Evolutionary conservation across 2,329 filamentous ascomycete species (phyloP).

Genomic region (Trichoderma atrobrunneum): DNA sequence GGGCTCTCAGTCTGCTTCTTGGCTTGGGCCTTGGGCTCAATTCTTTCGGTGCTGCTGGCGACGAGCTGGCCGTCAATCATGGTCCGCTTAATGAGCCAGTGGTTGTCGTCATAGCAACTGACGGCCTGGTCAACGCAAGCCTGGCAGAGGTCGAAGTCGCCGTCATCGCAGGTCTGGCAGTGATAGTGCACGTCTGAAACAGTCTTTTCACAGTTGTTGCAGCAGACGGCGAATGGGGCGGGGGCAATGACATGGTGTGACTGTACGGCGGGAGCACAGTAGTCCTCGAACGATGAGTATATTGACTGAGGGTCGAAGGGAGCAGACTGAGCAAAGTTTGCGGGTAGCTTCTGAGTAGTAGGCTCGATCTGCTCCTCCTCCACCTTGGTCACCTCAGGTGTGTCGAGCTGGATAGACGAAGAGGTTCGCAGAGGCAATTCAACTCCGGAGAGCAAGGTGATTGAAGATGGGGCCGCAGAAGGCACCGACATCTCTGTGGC

Average conservation of each 20-base stretch:
- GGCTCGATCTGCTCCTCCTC: slow-evolving; percentile 17
- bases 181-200: slow-evolving; percentile 87
- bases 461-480: background rate
- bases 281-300: slow-evolving; percentile 10
- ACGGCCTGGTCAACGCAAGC: slow-evolving; percentile 72
- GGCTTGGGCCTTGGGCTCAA: slow-evolving; percentile 61
- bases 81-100: slow-evolving; percentile 93
- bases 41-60: slow-evolving; percentile 80
- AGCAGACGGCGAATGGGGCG: slow-evolving; percentile 74
- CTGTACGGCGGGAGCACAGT: background rate
- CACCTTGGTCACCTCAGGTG: background rate
- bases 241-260: slow-evolving; percentile 19
- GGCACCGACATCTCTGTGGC: background rate
- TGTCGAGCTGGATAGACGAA: background rate
- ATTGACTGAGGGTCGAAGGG: background rate
- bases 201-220: slow-evolving; percentile 80
- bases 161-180: slow-evolving; percentile 87
- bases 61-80: slow-evolving; percentile 75
- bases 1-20: slow-evolving; percentile 24
- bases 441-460: slow-evolving; percentile 6
- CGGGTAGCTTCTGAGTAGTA: slow-evolving; percentile 1
- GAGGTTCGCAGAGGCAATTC: slow-evolving; percentile 7
- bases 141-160: slow-evolving; percentile 91
- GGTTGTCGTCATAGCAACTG: slow-evolving; percentile 72
- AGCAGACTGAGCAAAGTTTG: slow-evolving; percentile 10